Percentiles rank a stretch among this genome's conserved stretches.
These are phyloP conservation scores for Exophiala sideris DNA, from an alignment of 2,329 filamentous ascomycete species.

Conservation along the genomic window DNA sequence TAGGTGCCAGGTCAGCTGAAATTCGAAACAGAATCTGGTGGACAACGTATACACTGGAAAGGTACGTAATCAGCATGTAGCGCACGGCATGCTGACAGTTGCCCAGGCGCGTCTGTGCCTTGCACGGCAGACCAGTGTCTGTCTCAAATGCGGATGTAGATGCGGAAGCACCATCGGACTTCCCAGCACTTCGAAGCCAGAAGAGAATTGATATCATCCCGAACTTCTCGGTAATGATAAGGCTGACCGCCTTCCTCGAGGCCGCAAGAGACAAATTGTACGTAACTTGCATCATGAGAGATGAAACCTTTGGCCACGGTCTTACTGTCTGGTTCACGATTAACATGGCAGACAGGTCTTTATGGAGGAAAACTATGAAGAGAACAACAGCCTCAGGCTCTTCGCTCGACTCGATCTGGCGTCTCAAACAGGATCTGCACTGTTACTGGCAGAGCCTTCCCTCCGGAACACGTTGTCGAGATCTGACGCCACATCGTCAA, in stretches of 20 bases:
- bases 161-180: constrained; percentile 41
- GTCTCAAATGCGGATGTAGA: constrained; percentile 51
- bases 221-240: constrained; percentile 29
- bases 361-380: too few species aligned
- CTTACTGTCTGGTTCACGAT: too few species aligned
- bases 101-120: constrained; percentile 41
- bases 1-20: constrained; percentile 43
- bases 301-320: too few species aligned
- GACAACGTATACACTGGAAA: constrained; percentile 52
- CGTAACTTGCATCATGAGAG: too few species aligned
- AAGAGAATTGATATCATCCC: constrained; percentile 20
- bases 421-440: not conserved
- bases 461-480: not conserved
- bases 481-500: constrained; percentile 15
- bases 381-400: too few species aligned
- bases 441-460: not conserved
- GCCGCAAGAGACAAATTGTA: not conserved
- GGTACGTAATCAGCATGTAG: constrained; percentile 31
- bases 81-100: not conserved
- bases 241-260: constrained; percentile 34
- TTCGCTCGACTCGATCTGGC: too few species aligned
- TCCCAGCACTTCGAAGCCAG: constrained; percentile 29
- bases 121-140: constrained; percentile 51
- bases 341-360: too few species aligned
- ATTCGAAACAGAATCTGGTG: constrained; percentile 53